Evolutionary conservation across 768 basidiomycete species (phyloP).

Genomic region (Lactifluus pinguis): DNA sequence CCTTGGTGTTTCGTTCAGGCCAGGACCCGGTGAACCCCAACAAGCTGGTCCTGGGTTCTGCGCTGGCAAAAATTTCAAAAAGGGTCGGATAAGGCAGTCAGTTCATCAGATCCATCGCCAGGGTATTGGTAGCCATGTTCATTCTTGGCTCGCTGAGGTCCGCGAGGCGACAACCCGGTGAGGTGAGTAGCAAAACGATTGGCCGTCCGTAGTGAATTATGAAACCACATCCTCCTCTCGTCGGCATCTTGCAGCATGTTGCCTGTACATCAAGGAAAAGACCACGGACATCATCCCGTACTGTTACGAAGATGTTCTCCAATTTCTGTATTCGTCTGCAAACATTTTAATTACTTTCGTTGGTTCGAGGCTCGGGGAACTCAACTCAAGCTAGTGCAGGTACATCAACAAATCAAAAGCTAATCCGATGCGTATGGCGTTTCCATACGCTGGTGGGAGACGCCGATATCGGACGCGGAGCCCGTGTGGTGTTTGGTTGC

Average conservation of each 20-base stretch:
- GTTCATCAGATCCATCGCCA: constrained; percentile 10
- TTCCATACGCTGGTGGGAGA: neutral
- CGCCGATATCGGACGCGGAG: neutral
- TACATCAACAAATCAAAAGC: neutral
- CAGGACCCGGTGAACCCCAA: constrained; percentile 11
- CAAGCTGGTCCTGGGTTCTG: neutral
- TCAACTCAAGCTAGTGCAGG: neutral
- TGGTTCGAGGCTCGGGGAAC: neutral
- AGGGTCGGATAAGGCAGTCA: constrained; percentile 6
- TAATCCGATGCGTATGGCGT: neutral
- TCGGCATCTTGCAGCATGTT: neutral
- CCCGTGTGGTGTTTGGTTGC: neutral
- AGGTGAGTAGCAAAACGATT: constrained; percentile 2
- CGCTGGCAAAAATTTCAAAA: constrained; percentile 15
- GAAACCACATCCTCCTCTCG: neutral
- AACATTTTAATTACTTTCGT: neutral
- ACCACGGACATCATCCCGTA: neutral
- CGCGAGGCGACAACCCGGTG: constrained; percentile 4
- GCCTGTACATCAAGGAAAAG: neutral
- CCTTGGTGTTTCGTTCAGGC: neutral
- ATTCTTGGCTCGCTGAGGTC: constrained; percentile 5
- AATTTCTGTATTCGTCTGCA: neutral
- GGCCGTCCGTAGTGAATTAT: neutral
- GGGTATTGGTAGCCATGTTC: constrained; percentile 6
- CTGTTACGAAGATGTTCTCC: neutral